Conservation (phyloP, 1,284 basidiomycete species). For the Boletus sp. region DNA sequence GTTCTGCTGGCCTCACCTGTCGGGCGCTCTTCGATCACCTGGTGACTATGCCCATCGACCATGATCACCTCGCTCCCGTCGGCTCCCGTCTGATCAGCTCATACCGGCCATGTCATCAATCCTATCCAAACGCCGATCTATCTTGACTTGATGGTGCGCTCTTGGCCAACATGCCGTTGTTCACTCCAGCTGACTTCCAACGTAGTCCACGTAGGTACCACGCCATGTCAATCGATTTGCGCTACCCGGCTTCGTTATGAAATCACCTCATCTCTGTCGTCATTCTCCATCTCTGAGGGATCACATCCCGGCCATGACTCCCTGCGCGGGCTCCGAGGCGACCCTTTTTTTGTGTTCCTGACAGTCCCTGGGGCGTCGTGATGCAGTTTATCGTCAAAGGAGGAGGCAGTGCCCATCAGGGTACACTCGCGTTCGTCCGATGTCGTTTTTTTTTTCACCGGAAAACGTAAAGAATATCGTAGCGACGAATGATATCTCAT, state of each 20-base stretch:
- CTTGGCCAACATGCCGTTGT: slow-evolving; percentile 12
- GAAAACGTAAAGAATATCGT: slow-evolving; percentile 18
- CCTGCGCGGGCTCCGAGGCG: slow-evolving; percentile 35
- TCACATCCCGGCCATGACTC: slow-evolving; percentile 2
- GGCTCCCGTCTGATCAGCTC: slow-evolving; percentile 7
- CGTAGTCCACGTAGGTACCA: slow-evolving; percentile 8
- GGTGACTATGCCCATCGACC: slow-evolving; percentile 2
- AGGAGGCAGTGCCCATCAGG: slow-evolving; percentile 23
- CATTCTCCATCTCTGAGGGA: slow-evolving; percentile 5
- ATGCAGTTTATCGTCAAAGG: slow-evolving; percentile 25
- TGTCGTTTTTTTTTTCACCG: background rate
- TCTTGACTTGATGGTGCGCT: slow-evolving; percentile 1
- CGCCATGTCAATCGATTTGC: slow-evolving; percentile 12
- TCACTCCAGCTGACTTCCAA: slow-evolving; percentile 12
- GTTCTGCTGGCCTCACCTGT: slow-evolving; percentile 5
- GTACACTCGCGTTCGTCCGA: background rate
- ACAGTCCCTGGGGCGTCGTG: slow-evolving; percentile 20
- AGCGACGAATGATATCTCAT: background rate
- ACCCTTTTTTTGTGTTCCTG: slow-evolving; percentile 28
- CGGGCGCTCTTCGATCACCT: slow-evolving; percentile 1
- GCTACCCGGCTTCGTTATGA: slow-evolving; percentile 8
- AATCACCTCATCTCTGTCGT: slow-evolving; percentile 31
- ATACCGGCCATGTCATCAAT: background rate
- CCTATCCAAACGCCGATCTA: slow-evolving; percentile 3
- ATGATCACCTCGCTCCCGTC: slow-evolving; percentile 4